Percentiles rank a stretch among this genome's conserved stretches.
Evolutionary conservation across 1,139 yeast species (phyloP).

Genomic region (Kodamaea derodonti): DNA sequence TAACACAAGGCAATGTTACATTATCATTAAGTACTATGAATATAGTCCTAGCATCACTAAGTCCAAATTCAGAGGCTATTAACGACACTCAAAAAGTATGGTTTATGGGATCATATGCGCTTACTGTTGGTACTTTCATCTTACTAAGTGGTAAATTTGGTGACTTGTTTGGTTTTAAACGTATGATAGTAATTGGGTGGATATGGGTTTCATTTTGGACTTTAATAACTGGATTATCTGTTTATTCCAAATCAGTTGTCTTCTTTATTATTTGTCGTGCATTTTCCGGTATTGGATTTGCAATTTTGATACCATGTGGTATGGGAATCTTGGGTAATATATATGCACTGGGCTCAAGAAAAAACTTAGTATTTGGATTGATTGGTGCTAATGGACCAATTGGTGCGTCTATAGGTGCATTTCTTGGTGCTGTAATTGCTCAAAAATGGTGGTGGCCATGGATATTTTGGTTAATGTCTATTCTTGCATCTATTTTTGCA

Average conservation of each 20-base stretch:
- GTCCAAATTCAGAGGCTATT: slow-evolving; percentile 9
- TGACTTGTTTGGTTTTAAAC: slow-evolving; percentile 50
- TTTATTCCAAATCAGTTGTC: slow-evolving; percentile 37
- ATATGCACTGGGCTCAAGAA: slow-evolving; percentile 44
- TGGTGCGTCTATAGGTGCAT: slow-evolving; percentile 49
- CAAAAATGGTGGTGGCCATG: slow-evolving; percentile 49
- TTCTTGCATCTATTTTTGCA: slow-evolving; percentile 29
- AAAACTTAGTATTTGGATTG: slow-evolving; percentile 47
- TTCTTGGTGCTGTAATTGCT: slow-evolving; percentile 47
- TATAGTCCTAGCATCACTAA: slow-evolving; percentile 22
- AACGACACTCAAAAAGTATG: slow-evolving; percentile 36
- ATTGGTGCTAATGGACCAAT: slow-evolving; percentile 55
- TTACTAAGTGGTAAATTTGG: slow-evolving; percentile 51
- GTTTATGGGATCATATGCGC: slow-evolving; percentile 57
- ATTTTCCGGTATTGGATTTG: slow-evolving; percentile 53
- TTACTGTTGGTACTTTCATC: slow-evolving; percentile 54
- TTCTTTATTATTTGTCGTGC: slow-evolving; percentile 52
- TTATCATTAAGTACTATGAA: slow-evolving; percentile 41
- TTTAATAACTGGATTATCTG: slow-evolving; percentile 45
- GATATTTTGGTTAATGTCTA: slow-evolving; percentile 46
- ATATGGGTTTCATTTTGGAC: slow-evolving; percentile 42
- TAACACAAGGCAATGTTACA: slow-evolving; percentile 37
- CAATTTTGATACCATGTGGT: slow-evolving; percentile 50
- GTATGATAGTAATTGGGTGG: slow-evolving; percentile 41
- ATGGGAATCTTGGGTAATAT: slow-evolving; percentile 49